Base-by-base conservation (phyloP, 768 basidiomycete genomes). In the Myochromella boudieri region DNA sequence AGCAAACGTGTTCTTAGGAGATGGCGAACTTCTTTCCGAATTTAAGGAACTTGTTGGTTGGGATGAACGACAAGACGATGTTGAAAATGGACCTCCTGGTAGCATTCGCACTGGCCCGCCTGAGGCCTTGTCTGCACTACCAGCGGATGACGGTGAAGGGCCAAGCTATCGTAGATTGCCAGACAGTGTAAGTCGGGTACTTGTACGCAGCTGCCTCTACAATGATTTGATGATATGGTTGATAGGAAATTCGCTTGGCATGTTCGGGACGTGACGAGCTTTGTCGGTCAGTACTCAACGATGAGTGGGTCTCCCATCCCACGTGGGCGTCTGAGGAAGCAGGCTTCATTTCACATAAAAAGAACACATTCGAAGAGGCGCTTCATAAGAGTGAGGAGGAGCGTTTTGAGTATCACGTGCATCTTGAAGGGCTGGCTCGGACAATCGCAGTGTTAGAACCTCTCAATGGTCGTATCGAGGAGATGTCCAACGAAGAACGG, bases 321-420 rank as follows among this genome's bases (percentile, higher is more conserved):
- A 95, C 94, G 1, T 97, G 94, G 91, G 93, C 93, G 7, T 95
- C 93, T 17, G 95, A 98, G 63, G 94, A 95, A 61, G 82, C 94
- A 1, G 94, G 91, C 8, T 97, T 97, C 57, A 81, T 92, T 53
- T 78, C 95, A 5, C 91, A 97, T 66, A 95, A 97, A 75, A 97
- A 97, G 74, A 99, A 97, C 62, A 78, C 82, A 4, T 97, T 88
- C 64, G 97, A 99, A 66, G 95, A 97, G 60, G 89, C 91, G 0
- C 74, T 98, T 46, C 94, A 98, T 71, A 92, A 92, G 68, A 88
- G 92, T 58, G 97, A 99, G 66, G 95, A 99, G 66, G 97, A 99
- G 66, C 84, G 97, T 22, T 93, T 97, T 67, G 95, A 98, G 67
- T 98, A 92, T 63, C 94, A 97, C 57, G 94, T 95, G 49, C 90